A percentile compares a stretch with the other conserved stretches of the same genome.
Evolutionary conservation across 73 alveolate species (phyloP).

Genomic region (Stentor coeruleus): DNA sequence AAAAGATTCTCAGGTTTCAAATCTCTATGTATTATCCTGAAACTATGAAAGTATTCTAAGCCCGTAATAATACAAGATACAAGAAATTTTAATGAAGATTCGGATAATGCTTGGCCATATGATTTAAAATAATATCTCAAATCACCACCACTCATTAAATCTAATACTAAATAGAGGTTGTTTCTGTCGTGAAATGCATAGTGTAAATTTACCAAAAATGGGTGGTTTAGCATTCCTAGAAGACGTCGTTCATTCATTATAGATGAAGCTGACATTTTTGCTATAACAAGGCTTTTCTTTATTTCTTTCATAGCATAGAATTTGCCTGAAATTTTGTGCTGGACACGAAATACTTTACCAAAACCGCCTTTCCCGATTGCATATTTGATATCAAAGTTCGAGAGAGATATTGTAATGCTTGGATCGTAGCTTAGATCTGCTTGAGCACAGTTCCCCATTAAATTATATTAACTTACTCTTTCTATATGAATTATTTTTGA

Average conservation of each 20-base stretch:
- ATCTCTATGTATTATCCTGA: conserved; percentile 55
- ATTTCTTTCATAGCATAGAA: conserved; percentile 72
- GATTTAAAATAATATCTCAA: conserved; percentile 30
- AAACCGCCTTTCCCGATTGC: conserved; percentile 73
- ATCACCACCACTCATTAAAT: conserved; percentile 62
- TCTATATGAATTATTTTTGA: no score
- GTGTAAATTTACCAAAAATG: conserved; percentile 56
- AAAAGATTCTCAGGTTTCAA: conserved; percentile 74
- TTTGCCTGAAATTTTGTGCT: conserved; percentile 37
- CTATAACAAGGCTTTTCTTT: conserved; percentile 60
- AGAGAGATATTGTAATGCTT: background rate
- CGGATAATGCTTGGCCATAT: conserved; percentile 10
- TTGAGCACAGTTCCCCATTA: conserved; percentile 1
- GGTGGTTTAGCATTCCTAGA: conserved; percentile 41
- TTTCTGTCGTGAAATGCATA: conserved; percentile 64
- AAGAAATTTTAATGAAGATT: conserved; percentile 31
- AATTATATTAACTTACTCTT: no score
- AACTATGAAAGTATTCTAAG: conserved; percentile 43
- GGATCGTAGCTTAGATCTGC: background rate
- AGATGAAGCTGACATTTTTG: conserved; percentile 56
- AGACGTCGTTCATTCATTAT: conserved; percentile 61
- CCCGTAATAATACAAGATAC: conserved; percentile 52
- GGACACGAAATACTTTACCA: conserved; percentile 73
- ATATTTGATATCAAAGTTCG: conserved; percentile 36
- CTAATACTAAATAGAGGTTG: conserved; percentile 63